Evolutionary conservation across 2,329 filamentous ascomycete genomes (phyloP), one percentile per base, ranked within the genome.

Genomic region (Xylaria arbuscula): DNA sequence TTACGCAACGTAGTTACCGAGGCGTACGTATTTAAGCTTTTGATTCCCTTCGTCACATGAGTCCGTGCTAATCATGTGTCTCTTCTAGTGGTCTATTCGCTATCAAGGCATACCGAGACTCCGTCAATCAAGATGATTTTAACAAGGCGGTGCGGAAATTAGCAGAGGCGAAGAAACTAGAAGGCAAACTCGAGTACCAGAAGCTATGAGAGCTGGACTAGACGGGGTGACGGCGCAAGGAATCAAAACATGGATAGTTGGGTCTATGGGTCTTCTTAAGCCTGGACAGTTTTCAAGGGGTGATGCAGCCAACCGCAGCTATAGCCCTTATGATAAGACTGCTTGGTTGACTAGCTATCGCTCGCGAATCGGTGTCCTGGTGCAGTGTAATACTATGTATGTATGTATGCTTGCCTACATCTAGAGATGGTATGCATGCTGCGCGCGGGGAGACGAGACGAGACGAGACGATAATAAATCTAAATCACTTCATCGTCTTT

Each of bases 111-210:
- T 97, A 98, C 81, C 87, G 97, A 70, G 96, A 99, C 76, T 90
- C 94, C 13, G 93, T 99, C 82, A 98, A 93, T 83, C 96, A 99
- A 81, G 96, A 99, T 77, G 96, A 99, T 79, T 98, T 98, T 89
- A 99, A 98, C 86, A 98, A 98, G 84, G 96, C 96, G 3, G 96
- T 99, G 63, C 91, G 96, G 74, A 99, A 99, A 88, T 92, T 99
- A 74, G 94, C 93, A 17, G 96, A 99, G 83, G 88, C 93, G 70
- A 99, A 99, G 93, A 99, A 99, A 84, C 83, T 99, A 76, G 96
- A 99, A 83, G 95, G 96, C 82, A 98, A 98, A 85, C 87, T 98
- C 58, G 95, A 98, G 82, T 98, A 98, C 83, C 92, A 97, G 88
- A 97, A 97, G 84, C 85, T 97, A 83, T 97, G 90, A 81, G 34